A percentile compares a stretch with the other conserved stretches of the same genome.
These are phyloP conservation scores for Penicillium cataractarum DNA, from an alignment of 495 filamentous ascomycete species.

Conservation along the genomic window DNA sequence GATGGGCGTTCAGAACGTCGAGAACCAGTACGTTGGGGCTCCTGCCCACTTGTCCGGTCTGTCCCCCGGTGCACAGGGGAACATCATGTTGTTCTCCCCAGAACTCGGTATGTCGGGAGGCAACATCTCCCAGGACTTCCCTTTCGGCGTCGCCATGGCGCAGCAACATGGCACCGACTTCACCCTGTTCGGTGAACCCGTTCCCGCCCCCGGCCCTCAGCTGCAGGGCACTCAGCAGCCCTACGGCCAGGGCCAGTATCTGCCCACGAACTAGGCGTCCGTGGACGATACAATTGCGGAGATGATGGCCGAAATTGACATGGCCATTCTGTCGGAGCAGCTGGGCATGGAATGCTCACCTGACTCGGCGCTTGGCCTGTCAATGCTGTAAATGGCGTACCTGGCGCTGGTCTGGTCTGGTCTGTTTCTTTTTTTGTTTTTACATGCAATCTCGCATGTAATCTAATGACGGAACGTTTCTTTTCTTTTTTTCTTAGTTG, in stretches of 20 bases:
- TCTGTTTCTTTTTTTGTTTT: too few species aligned
- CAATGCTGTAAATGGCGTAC: too few species aligned
- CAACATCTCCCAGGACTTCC: conserved; percentile 49
- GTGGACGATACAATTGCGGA: background rate
- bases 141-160: background rate
- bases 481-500: too few species aligned
- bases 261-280: background rate
- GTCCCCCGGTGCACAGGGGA: conserved; percentile 64
- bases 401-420: too few species aligned
- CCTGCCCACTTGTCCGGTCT: conserved; percentile 49
- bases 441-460: too few species aligned
- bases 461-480: too few species aligned
- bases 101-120: conserved; percentile 44
- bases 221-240: too few species aligned
- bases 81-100: conserved; percentile 66
- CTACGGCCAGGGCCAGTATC: background rate
- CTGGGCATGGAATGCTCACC: too few species aligned
- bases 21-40: background rate
- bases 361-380: too few species aligned
- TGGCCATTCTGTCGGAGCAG: too few species aligned
- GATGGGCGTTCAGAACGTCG: background rate
- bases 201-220: too few species aligned
- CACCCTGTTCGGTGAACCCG: background rate
- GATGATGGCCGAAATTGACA: too few species aligned
- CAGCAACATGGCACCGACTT: background rate